Evolutionary conservation across 306 rosid genomes (phyloP).

Genomic region (Cucurbita pepo): DNA sequence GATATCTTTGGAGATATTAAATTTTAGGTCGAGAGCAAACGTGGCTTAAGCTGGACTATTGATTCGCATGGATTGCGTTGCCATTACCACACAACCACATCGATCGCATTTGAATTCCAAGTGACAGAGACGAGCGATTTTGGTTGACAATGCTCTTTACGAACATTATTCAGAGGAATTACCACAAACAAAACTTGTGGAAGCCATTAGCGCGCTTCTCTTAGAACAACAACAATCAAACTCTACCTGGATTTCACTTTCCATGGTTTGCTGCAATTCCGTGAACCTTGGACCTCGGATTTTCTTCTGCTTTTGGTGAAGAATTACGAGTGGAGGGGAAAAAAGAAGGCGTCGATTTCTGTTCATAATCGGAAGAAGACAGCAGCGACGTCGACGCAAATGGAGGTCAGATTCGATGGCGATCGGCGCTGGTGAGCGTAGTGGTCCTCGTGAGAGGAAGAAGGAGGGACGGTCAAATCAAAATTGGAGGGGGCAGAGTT

Average conservation of each 20-base stretch:
- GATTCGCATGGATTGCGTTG: not conserved
- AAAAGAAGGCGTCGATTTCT: not conserved
- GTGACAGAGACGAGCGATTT: not conserved
- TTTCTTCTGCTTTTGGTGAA: not conserved
- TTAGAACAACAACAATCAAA: not conserved
- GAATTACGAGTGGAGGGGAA: not conserved
- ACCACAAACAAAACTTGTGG: not conserved
- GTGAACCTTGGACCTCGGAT: constrained; percentile 3
- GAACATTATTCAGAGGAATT: not conserved
- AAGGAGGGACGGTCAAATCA: not conserved
- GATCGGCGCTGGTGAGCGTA: not conserved
- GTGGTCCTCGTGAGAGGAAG: not conserved
- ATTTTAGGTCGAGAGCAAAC: no score
- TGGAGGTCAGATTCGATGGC: not conserved
- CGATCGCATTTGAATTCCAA: not conserved
- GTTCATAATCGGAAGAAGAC: not conserved
- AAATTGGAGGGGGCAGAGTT: not conserved
- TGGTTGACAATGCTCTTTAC: not conserved
- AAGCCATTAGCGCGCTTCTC: not conserved
- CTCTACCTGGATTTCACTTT: not conserved
- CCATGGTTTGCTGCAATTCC: constrained; percentile 1
- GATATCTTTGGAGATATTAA: no score
- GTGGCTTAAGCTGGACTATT: no score
- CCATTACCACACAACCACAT: not conserved
- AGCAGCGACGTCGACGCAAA: not conserved